Base-by-base conservation (phyloP, 108 stramenopile genomes). In the Nitzschia sp. region DNA sequence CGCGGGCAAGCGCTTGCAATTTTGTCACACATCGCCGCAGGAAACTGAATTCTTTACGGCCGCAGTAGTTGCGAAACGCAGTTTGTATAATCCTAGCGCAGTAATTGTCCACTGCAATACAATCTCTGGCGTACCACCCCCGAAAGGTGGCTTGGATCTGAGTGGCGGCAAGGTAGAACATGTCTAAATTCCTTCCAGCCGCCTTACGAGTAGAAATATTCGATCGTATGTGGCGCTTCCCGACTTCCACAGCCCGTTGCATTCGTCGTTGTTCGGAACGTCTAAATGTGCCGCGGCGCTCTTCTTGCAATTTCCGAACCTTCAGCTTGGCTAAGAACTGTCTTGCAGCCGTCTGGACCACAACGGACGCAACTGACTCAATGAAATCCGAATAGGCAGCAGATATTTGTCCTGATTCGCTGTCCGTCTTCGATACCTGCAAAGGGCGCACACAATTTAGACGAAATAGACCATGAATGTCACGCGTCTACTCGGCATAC, bases 61-160 rank as follows among this genome's bases (percentile, higher is more conserved):
- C 45, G 26, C 62, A 64, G 58, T 69, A 74, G 2, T 77, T 75
- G 30, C 84, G 79, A 35, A 78, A 68, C 11, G 54, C 45, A 46
- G 71, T 88, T 53, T 92, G 91, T 33, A 92, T 88, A 42, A 73
- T 54, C 2, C 74, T 74, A 6, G 91, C 93, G 58, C 90, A 94
- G 71, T 77, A 90, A 36, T 77, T 54, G 54, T 91, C 90, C 18
- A 91, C 82, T 30, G 70, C 68, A 54, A 94, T 65, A 13, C 68
- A 82, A 76, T 91, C 93, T 67, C 93, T 78, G 18, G 75, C 84
- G 83, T 86, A 94, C 87, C 88, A 94, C 8, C 93, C 90, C 25
- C 93, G 88, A 57, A 89, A 94, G 9, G 70, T 55, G 25, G 80
- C 48, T 77, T 91, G 93, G n/a, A 94, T 94, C 26, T 46, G 70